Conservation (phyloP, 768 basidiomycete species). For the Tulasnella sp. region DNA sequence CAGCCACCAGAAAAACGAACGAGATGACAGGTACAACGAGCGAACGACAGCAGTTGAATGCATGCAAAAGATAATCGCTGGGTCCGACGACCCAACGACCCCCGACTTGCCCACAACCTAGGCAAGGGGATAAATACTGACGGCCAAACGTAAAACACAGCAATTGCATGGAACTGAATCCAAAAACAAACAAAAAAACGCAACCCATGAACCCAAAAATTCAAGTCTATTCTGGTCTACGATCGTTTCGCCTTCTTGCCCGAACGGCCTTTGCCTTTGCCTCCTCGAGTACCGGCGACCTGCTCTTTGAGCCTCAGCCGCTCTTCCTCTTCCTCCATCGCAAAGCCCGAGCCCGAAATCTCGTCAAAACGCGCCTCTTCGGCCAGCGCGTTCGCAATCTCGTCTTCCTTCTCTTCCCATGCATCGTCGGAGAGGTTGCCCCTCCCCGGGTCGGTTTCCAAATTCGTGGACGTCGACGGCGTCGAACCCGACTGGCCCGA, state of each 20-base stretch:
- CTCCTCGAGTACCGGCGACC: neutral
- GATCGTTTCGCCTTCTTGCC: neutral
- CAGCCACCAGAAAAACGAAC: too few relatives aligned
- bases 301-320: neutral
- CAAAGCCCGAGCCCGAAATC: neutral
- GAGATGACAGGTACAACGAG: too few relatives aligned
- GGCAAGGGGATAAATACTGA: too few relatives aligned
- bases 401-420: constrained; percentile 11
- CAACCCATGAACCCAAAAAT: too few relatives aligned
- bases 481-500: neutral
- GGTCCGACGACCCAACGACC: too few relatives aligned
- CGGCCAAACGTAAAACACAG: too few relatives aligned
- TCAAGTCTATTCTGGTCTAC: neutral
- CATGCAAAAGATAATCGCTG: too few relatives aligned
- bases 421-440: constrained; percentile 2
- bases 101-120: too few relatives aligned
- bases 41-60: too few relatives aligned
- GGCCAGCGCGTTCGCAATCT: neutral
- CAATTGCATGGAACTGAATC: too few relatives aligned
- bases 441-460: neutral
- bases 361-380: constrained; percentile 14
- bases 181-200: too few relatives aligned
- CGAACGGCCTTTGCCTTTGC: neutral
- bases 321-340: constrained; percentile 13
- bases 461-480: neutral